phyloP scores from a whole-genome alignment of 2,329 filamentous ascomycete genomes.

The Sporothrix protearum region DNA sequence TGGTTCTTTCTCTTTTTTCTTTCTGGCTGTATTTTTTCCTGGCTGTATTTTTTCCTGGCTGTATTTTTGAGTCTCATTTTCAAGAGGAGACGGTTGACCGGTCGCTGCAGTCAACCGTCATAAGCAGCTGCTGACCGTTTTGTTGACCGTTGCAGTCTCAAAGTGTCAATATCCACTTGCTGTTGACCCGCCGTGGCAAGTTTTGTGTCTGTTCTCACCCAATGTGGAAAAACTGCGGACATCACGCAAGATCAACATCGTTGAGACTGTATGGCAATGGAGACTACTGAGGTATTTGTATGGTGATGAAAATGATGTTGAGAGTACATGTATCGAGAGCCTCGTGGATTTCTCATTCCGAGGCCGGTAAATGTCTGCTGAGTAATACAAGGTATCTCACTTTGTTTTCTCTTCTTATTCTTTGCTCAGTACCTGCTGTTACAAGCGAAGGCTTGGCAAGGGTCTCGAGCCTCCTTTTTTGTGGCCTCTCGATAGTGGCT shows the following conservation, averaged over 20 bases:
- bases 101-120: background rate
- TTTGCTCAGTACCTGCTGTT: background rate
- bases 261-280: background rate
- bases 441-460: constrained; percentile 15
- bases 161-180: background rate
- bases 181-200: background rate
- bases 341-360: background rate
- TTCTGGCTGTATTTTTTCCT: background rate
- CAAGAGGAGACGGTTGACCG: too few relatives aligned
- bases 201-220: background rate
- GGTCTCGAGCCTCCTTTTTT: constrained; percentile 10
- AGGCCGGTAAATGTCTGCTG: background rate
- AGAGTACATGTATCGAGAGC: background rate
- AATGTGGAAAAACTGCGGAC: background rate
- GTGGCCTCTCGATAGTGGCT: background rate
- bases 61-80: background rate
- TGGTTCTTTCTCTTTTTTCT: background rate
- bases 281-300: background rate
- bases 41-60: background rate
- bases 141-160: background rate
- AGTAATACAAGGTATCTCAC: too few relatives aligned
- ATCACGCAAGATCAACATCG: background rate
- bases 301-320: too few relatives aligned
- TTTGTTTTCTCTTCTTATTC: background rate
- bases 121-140: background rate